Percentiles rank a stretch among this genome's conserved stretches.
Evolutionary conservation across 179 eudicot species (phyloP).

Genomic region (Corrigiola litoralis): DNA sequence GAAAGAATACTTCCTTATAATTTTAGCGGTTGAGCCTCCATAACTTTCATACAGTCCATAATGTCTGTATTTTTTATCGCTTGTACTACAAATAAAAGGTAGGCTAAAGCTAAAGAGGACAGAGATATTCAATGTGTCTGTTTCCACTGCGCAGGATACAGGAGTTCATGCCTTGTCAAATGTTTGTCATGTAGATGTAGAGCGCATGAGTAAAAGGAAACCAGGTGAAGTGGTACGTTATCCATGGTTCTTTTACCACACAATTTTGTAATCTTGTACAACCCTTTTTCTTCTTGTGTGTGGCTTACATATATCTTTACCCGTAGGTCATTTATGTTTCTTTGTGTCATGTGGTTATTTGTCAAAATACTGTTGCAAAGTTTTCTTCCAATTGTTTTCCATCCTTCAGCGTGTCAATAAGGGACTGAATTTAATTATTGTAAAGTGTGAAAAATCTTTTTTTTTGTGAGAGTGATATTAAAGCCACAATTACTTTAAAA

Average conservation of each 20-base stretch:
- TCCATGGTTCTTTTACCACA: background rate
- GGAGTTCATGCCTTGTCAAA: slow-evolving; percentile 98
- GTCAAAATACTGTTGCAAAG: no score
- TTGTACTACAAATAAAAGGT: background rate
- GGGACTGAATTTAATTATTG: no score
- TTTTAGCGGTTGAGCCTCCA: no score
- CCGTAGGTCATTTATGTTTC: no score
- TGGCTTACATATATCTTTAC: no score
- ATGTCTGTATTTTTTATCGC: background rate
- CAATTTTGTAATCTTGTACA: background rate
- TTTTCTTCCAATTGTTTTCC: no score
- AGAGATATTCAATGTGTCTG: background rate
- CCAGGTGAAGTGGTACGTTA: slow-evolving; percentile 85
- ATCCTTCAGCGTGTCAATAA: no score
- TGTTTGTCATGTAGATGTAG: slow-evolving; percentile 95
- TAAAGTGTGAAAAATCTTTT: no score
- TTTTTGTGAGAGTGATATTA: no score
- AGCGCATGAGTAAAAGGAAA: slow-evolving; percentile 86
- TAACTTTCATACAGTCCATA: background rate
- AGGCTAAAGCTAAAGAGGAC: background rate
- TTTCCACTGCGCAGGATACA: slow-evolving; percentile 58
- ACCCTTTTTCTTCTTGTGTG: background rate
- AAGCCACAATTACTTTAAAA: no score
- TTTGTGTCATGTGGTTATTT: no score
- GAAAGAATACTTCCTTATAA: no score